Base-by-base conservation (phyloP, 768 basidiomycete genomes). In the Pleurotus tuber-regium region DNA sequence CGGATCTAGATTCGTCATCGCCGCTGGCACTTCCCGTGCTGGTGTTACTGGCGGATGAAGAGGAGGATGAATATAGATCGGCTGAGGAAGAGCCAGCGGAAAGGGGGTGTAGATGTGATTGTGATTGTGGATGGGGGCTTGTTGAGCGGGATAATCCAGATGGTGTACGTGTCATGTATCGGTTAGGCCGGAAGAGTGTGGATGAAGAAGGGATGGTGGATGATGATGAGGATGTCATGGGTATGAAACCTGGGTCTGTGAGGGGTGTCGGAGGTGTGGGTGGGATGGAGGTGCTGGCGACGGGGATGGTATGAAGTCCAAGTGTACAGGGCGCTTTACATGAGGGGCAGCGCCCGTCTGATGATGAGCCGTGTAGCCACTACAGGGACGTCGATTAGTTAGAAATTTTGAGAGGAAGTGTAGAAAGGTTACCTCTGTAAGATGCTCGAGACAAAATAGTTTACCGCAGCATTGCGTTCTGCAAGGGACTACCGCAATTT, bases 281-380 rank as follows among this genome's bases (percentile, higher is more conserved):
- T 1, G 41, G 41, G 4, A 25, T 42, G 4, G 41, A 25, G 4
- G 41, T n/a, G n/a, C n/a, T n/a, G n/a, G n/a, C n/a, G 41, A 23
- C 26, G 26, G 1, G 41, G 26, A 11, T 24, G 41, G 41, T 12
- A 24, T 5, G 41, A 25, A 1, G 41, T 42, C 10, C 26, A 42
- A 2, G 41, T 24, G 1, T 10, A 42, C 57, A 61, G 11, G 46
- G 57, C 31, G 39, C 31, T 43, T 55, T 50, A 29, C 60, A 61
- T 38, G 60, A 38, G 11, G 60, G 60, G 43, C 60, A 61, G 43
- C 57, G 58, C 1, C 58, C 57, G 43, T 61, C 58, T 1, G 58
- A 55, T 2, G 56, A 57, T 1, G 60, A 43, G 11, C 58, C 56
- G 21, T 55, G 31, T 9, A 61, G 39, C 60, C 60, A 59, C 58